phyloP scores from a whole-genome alignment of 805 yeast genomes.

The Monosporozyma unispora region DNA sequence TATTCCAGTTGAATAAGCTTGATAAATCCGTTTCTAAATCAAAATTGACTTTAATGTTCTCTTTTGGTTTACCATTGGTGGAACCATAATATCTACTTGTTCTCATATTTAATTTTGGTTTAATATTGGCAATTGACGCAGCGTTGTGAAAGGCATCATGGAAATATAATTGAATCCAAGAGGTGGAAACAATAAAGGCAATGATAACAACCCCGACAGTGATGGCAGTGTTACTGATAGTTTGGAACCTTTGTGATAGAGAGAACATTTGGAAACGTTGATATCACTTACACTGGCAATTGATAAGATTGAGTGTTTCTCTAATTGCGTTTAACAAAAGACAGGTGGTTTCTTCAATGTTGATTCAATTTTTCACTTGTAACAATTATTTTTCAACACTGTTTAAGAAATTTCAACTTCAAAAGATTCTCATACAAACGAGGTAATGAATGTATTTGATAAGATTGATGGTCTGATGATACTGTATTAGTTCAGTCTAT shows the following conservation, averaged over 20 bases:
- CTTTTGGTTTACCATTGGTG: slow-evolving; percentile 55
- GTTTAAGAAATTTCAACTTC: not conserved
- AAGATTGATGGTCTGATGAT: not conserved
- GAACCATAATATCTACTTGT: slow-evolving; percentile 63
- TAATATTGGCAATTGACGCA: slow-evolving; percentile 31
- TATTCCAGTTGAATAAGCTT: slow-evolving; percentile 89
- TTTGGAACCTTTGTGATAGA: slow-evolving; percentile 38
- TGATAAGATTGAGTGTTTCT: not conserved
- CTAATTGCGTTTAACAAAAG: not conserved
- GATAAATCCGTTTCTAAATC: slow-evolving; percentile 69
- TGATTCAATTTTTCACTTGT: not conserved
- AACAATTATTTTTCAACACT: not conserved
- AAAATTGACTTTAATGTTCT: slow-evolving; percentile 61
- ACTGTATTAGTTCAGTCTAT: too few relatives aligned
- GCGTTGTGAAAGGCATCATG: slow-evolving; percentile 38
- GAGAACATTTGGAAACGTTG: slow-evolving; percentile 37
- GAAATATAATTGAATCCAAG: slow-evolving; percentile 40
- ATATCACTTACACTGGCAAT: not conserved
- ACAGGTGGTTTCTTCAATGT: not conserved
- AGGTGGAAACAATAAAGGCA: slow-evolving; percentile 39
- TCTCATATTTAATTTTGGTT: slow-evolving; percentile 37
- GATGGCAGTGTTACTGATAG: slow-evolving; percentile 44
- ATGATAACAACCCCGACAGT: slow-evolving; percentile 42
- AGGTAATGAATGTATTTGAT: not conserved
- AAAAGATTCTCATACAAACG: too few relatives aligned